Evolutionary conservation across 768 basidiomycete genomes (phyloP), one percentile per base, ranked within the genome.

Genomic region (Lactarius hatsudake): DNA sequence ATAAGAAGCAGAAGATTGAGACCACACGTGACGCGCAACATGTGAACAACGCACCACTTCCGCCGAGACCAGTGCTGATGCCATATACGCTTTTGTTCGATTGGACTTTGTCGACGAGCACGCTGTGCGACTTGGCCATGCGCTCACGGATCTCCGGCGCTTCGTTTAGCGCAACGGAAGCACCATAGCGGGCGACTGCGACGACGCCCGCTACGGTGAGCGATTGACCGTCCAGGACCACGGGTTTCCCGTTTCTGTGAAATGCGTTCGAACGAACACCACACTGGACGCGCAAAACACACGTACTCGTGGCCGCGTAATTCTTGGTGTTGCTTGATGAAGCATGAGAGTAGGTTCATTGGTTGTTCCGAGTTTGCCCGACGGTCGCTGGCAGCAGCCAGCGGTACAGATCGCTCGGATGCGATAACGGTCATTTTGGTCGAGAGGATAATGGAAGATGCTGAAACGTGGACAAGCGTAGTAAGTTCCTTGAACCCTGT

Each of bases 11-110:
- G 36, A 38, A 12, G 12, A 9, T 36, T 38, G 36, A 38, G 36
- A 38, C 36, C 9, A 38, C 36, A 38, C 36, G 36, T 38, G 36
- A 38, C 36, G 36, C 36, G 12, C 36, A 38, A 38, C 36, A 38
- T 38, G 48, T 51, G 48, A 26, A 59, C 30, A 61, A 61, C 77
- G 57, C 64, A 81, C 89, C 88, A 72, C 88, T 90, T 20, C 92
- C 93, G 45, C 93, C 93, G 71, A 92, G 94, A 48, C 93, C 93
- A 5, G 90, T 91, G 59, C 89, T 89, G 36, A 94, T 87, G 28
- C 93, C 93, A 69, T 95, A 95, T 28, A 95, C 82, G 70, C 88
- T 90, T 59, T 84, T 82, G n/a, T 86, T 85, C 2, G 81, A 80
- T 20, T 83, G 81, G 54, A 94, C 82, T 77, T 93, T 93, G 73